These are phyloP conservation scores for Fusarium oligoseptatum DNA, from an alignment of 2,329 filamentous ascomycete species.

Conservation along the genomic window DNA sequence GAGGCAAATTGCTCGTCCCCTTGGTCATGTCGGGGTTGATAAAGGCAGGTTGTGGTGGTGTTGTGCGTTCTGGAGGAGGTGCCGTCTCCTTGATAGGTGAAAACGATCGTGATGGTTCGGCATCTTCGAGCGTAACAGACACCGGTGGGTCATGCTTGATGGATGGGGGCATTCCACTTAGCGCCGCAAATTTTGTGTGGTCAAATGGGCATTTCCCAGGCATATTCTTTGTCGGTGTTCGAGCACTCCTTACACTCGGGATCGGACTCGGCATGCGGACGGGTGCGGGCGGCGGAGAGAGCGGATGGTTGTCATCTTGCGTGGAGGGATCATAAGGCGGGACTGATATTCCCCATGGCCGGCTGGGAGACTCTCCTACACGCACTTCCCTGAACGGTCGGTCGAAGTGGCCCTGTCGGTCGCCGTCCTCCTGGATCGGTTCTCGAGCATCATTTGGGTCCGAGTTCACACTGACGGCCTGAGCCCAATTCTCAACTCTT, in stretches of 20 bases:
- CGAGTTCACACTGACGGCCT: constrained; percentile 73
- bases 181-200: constrained; percentile 59
- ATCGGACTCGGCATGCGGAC: constrained; percentile 62
- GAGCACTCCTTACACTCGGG: constrained; percentile 39
- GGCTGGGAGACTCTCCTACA: constrained; percentile 92
- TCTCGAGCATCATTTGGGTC: constrained; percentile 51
- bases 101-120: constrained; percentile 26
- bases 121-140: constrained; percentile 23
- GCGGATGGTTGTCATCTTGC: constrained; percentile 57
- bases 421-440: constrained; percentile 58
- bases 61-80: constrained; percentile 31
- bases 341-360: constrained; percentile 92
- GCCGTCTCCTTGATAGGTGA: constrained; percentile 40
- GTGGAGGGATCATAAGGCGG: constrained; percentile 67
- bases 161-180: constrained; percentile 46
- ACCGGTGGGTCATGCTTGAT: constrained; percentile 26
- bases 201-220: constrained; percentile 71
- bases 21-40: constrained; percentile 60
- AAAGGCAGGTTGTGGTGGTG: constrained; percentile 62
- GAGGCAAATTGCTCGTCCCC: constrained; percentile 59
- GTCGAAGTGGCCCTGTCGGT: constrained; percentile 82
- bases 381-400: constrained; percentile 87
- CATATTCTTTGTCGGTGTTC: constrained; percentile 45
- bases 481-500: constrained; percentile 88
- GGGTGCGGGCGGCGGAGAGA: constrained; percentile 70